Evolutionary conservation across 129 eudicot species (phyloP).

Genomic region (Saussurea involucrata): DNA sequence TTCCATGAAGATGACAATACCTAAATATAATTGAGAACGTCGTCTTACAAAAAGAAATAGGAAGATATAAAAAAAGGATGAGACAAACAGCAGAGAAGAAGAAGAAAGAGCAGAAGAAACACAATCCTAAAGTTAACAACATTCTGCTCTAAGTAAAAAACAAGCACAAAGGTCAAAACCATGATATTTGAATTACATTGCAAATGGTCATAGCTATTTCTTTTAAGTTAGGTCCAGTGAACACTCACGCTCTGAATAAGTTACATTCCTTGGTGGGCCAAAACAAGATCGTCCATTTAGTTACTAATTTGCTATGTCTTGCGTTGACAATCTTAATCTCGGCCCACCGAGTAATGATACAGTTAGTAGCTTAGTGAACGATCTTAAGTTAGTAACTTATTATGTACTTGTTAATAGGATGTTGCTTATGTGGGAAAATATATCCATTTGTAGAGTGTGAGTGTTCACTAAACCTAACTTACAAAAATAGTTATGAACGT

Average conservation of each 20-base stretch:
- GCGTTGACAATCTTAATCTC: not conserved
- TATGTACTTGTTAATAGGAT: not conserved
- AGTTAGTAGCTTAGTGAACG: not conserved
- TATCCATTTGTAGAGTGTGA: not conserved
- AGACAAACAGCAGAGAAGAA: not conserved
- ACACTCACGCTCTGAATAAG: not conserved
- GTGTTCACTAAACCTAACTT: not conserved
- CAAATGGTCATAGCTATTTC: not conserved
- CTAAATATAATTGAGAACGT: conserved; percentile 34
- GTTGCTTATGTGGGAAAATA: not conserved
- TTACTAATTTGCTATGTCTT: not conserved
- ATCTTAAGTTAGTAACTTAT: not conserved
- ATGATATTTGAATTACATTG: not conserved
- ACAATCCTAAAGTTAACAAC: not conserved
- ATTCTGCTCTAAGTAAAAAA: not conserved
- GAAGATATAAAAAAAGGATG: not conserved
- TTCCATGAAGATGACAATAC: conserved; percentile 57
- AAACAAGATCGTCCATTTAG: not conserved
- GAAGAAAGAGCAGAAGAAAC: not conserved
- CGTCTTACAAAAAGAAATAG: not conserved
- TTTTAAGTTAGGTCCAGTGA: not conserved
- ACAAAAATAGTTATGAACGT: not conserved
- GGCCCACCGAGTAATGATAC: not conserved
- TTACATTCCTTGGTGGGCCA: not conserved
- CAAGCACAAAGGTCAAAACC: not conserved